Percentiles rank a stretch among this genome's conserved stretches.
phyloP scores from a whole-genome alignment of 2,329 filamentous ascomycete genomes.

The Lomentospora prolificans region DNA sequence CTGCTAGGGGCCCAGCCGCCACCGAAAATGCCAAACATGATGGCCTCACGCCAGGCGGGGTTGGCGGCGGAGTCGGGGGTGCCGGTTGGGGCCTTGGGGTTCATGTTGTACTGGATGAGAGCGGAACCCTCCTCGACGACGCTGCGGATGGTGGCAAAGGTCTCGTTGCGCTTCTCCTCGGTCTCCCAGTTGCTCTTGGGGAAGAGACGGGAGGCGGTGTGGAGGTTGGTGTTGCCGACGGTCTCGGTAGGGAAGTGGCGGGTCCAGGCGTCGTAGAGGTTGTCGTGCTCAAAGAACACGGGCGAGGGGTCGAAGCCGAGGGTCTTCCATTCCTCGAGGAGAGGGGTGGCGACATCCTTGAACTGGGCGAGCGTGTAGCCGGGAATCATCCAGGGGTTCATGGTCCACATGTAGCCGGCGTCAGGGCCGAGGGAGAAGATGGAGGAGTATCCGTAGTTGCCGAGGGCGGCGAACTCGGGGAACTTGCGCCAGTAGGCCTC shows the following conservation, averaged over 20 bases:
- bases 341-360: conserved; percentile 33
- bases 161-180: conserved; percentile 22
- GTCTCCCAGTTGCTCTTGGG: conserved; percentile 20
- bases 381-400: conserved; percentile 34
- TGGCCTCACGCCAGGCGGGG: conserved; percentile 18
- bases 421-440: conserved; percentile 36
- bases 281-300: conserved; percentile 21
- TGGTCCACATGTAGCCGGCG: conserved; percentile 18
- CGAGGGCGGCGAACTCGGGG: conserved; percentile 36
- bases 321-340: conserved; percentile 27
- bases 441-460: conserved; percentile 38
- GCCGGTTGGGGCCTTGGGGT: background rate
- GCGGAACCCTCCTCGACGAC: conserved; percentile 10
- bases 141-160: conserved; percentile 15
- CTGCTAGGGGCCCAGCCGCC: conserved; percentile 13
- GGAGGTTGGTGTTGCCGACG: conserved; percentile 38
- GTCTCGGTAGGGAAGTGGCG: conserved; percentile 26
- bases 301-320: conserved; percentile 23
- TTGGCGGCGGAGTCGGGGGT: conserved; percentile 17
- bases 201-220: conserved; percentile 18
- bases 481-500: conserved; percentile 30
- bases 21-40: conserved; percentile 13
- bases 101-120: conserved; percentile 13
- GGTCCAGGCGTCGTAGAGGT: conserved; percentile 31
- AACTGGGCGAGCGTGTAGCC: conserved; percentile 32